Evolutionary conservation across 352 stramenopile species (phyloP).

Genomic region (Phytophthora brassicae): DNA sequence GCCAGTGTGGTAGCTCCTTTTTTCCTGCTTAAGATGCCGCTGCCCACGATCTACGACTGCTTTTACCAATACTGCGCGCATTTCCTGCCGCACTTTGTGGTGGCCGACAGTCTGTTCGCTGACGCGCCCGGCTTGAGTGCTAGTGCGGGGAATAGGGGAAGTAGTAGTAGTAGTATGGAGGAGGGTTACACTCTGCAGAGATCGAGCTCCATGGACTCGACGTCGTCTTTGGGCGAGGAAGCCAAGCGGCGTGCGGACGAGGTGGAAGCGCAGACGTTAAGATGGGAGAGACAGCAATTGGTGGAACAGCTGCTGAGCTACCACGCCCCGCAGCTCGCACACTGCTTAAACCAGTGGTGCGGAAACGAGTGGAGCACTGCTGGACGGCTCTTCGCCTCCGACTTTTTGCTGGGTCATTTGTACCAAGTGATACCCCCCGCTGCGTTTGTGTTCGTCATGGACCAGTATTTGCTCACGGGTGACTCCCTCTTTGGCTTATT

Average conservation of each 20-base stretch:
- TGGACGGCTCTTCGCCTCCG: slow-evolving; percentile 47
- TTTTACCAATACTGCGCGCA: slow-evolving; percentile 84
- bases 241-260: slow-evolving; percentile 34
- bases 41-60: slow-evolving; percentile 84
- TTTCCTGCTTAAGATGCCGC: slow-evolving; percentile 67
- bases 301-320: slow-evolving; percentile 76
- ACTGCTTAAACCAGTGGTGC: slow-evolving; percentile 76
- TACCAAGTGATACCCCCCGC: slow-evolving; percentile 63
- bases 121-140: slow-evolving; percentile 10
- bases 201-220: slow-evolving; percentile 43
- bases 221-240: slow-evolving; percentile 34
- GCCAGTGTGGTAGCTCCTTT: slow-evolving; percentile 73
- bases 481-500: slow-evolving; percentile 77
- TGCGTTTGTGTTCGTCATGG: slow-evolving; percentile 73
- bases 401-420: slow-evolving; percentile 67
- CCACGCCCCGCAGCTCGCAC: slow-evolving; percentile 65
- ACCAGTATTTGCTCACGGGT: slow-evolving; percentile 74
- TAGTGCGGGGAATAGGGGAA: slow-evolving; percentile 20
- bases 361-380: slow-evolving; percentile 67
- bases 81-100: slow-evolving; percentile 75
- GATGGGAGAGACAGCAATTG: slow-evolving; percentile 59
- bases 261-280: slow-evolving; percentile 33
- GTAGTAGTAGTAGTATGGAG: slow-evolving; percentile 34
- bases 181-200: slow-evolving; percentile 26
- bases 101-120: slow-evolving; percentile 38